Evolutionary conservation across 805 yeast genomes (phyloP), one percentile per base, ranked within the genome.

Genomic region (Schwanniomyces vanrijiae): DNA sequence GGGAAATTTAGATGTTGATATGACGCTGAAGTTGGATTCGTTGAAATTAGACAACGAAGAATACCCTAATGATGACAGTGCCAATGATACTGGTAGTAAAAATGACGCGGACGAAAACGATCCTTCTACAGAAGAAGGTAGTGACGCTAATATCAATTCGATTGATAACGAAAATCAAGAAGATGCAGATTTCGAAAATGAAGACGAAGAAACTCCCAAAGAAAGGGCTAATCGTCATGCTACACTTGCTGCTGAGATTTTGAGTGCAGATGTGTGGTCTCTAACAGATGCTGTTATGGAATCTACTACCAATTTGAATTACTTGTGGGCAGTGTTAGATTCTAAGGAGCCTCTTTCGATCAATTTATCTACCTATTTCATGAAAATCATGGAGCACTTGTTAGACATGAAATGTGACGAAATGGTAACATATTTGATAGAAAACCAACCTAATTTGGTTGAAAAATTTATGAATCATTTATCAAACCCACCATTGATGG

Each of bases 201-300:
- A 66, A 38, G 70, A 69, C 46, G 61, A 56, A 11, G 71, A 63
- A 33, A 52, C 59, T 10, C 65, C 63, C 40, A 73, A 69, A 35
- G 77, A 71, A 47, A 58, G 58, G 13, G 58, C 65, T 13, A 61
- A 64, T 5, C 61, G 76, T 10, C 63, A 62, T 47, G 75, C 76
- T 25, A 62, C 76, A 6, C 56, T 72, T 34, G 90, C 96, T 5
- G 89, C 96, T 1, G 98, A 94, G 62, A 85, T 94, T 37, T 73
- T 94, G 41, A 82, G 92, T 35, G 89, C 94, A 3, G 98, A 92
- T 60, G 91, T 90, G 7, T 92, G 97, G 97, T 86, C 95, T 2
- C 74, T 94, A 33, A 87, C 96, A 1, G 96, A 91, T 55, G 84
- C 96, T 1, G 84, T 94, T 46, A 84, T 92, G 84, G 91, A 88